Conservation (phyloP, 768 basidiomycete genomes). For the Suillus plorans region DNA sequence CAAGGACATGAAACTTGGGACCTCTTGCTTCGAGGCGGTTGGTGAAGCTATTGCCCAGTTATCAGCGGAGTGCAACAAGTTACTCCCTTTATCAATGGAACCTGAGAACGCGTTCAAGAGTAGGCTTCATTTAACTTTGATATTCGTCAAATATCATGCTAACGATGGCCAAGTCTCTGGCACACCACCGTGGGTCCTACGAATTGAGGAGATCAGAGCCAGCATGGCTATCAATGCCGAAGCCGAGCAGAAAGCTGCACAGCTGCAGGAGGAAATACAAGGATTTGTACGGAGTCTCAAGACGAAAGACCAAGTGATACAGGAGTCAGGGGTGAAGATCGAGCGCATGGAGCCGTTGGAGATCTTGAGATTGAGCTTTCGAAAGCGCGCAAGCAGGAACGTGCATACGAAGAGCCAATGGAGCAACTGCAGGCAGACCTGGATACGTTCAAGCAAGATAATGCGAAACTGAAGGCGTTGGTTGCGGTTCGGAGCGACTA, state of each 20-base stretch:
- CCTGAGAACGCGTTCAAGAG: conserved; percentile 77
- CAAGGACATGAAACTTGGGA: conserved; percentile 63
- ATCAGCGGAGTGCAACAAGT: conserved; percentile 64
- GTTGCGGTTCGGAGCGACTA: conserved; percentile 68
- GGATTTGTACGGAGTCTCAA: conserved; percentile 82
- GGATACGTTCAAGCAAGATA: conserved; percentile 85
- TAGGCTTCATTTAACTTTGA: conserved; percentile 35
- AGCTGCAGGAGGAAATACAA: conserved; percentile 88
- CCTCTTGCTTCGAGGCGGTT: conserved; percentile 77
- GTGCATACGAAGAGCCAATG: conserved; percentile 90
- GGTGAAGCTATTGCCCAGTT: conserved; percentile 67
- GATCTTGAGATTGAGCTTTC: conserved; percentile 80
- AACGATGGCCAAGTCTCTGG: conserved; percentile 54
- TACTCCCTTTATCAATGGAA: conserved; percentile 74
- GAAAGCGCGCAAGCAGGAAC: conserved; percentile 85
- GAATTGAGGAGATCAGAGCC: conserved; percentile 82
- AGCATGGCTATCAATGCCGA: conserved; percentile 85
- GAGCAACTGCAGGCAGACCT: conserved; percentile 90
- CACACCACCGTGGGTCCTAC: conserved; percentile 80
- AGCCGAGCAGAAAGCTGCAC: conserved; percentile 83
- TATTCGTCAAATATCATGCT: not conserved
- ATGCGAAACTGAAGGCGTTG: conserved; percentile 73
- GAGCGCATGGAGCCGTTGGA: conserved; percentile 86
- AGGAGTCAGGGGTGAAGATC: conserved; percentile 89
- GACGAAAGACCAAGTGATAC: conserved; percentile 85